These are phyloP conservation scores for Stagonosporopsis cucurbitacearum DNA, from an alignment of 2,329 filamentous ascomycete genomes.

Conservation along the genomic window DNA sequence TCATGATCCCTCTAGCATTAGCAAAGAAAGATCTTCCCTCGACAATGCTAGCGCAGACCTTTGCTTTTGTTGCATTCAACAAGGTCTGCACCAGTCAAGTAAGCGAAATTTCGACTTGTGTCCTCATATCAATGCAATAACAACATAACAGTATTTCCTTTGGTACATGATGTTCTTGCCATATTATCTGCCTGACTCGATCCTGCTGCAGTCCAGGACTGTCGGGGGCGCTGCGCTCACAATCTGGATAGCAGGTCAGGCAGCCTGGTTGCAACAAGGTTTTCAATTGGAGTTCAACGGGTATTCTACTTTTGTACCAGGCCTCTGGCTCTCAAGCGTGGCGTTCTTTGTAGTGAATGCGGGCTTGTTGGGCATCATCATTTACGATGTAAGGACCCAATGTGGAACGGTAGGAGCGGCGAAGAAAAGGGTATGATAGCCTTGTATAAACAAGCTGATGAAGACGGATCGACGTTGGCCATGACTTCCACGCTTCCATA, in stretches of 20 bases:
- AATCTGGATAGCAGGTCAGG: conserved; percentile 78
- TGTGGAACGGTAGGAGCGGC: background rate
- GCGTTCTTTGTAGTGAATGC: conserved; percentile 85
- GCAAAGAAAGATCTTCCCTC: conserved; percentile 82
- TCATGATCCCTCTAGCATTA: conserved; percentile 76
- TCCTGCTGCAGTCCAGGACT: conserved; percentile 65
- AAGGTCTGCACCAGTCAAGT: conserved; percentile 99
- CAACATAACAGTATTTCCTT: conserved; percentile 78
- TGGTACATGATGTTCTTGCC: conserved; percentile 97
- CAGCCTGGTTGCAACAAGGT: conserved; percentile 58
- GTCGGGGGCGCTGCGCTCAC: conserved; percentile 70
- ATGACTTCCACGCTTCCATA: background rate
- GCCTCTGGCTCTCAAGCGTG: conserved; percentile 77
- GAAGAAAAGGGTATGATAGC: conserved; percentile 13
- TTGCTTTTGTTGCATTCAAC: conserved; percentile 97
- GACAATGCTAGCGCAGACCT: conserved; percentile 92
- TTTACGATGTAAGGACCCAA: conserved; percentile 63
- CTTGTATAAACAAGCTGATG: background rate
- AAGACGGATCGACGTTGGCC: background rate
- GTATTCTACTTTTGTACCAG: conserved; percentile 81
- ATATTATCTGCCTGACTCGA: conserved; percentile 83
- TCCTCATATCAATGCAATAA: background rate
- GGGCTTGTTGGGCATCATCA: conserved; percentile 83
- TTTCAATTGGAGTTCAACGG: conserved; percentile 67
- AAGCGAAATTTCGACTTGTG: conserved; percentile 38